Conservation (phyloP, 805 yeast genomes). For the Saturnispora hagleri region DNA sequence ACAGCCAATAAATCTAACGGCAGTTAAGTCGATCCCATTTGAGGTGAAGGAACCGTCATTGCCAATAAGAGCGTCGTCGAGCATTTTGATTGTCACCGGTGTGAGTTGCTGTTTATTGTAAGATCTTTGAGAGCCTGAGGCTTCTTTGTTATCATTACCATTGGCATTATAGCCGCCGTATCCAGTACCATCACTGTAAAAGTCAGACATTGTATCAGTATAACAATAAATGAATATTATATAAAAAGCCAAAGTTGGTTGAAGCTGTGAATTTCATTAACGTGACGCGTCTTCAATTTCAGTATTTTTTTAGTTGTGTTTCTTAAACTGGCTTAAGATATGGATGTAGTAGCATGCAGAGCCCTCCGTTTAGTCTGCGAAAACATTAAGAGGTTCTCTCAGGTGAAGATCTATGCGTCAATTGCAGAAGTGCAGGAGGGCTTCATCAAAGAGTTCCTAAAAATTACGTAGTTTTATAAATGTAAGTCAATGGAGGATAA, state of each 20-base stretch:
- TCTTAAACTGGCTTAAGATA: too few species aligned
- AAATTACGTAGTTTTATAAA: not conserved
- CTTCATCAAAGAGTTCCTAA: not conserved
- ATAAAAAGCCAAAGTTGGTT: not conserved
- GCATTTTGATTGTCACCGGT: conserved; percentile 71
- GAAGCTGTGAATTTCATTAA: not conserved
- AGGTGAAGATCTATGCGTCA: too few species aligned
- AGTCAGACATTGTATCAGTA: conserved; percentile 19
- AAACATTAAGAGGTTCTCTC: too few species aligned
- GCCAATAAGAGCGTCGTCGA: conserved; percentile 45
- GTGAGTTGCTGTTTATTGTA: conserved; percentile 31
- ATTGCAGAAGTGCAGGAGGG: too few species aligned
- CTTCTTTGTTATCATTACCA: conserved; percentile 17
- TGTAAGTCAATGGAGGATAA: not conserved
- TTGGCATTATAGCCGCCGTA: conserved; percentile 28
- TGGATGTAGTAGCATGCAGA: not conserved
- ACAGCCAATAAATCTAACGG: conserved; percentile 61
- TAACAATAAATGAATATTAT: not conserved
- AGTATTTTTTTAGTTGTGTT: not conserved
- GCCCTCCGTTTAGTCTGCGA: too few species aligned
- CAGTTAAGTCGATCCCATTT: conserved; percentile 50
- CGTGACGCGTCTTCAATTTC: not conserved
- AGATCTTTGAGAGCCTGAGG: conserved; percentile 11
- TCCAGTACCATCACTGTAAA: conserved; percentile 28
- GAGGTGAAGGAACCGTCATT: conserved; percentile 62